phyloP scores from a whole-genome alignment of 441 rosid species.

The Hura crepitans region DNA sequence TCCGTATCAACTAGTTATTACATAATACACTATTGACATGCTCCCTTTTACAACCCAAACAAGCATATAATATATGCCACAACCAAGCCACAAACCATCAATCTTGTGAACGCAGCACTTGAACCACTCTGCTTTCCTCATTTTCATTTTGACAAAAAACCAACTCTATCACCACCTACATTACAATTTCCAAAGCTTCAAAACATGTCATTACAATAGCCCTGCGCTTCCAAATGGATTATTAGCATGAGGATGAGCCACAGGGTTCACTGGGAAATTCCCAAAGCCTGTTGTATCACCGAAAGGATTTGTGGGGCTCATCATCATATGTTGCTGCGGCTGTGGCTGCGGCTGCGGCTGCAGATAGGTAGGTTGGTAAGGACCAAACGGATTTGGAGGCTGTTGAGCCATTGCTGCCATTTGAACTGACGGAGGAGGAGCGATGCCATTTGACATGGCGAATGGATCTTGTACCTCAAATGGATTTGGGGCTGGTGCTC shows the following conservation, averaged over 20 bases:
- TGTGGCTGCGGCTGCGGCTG: slow-evolving; percentile 38
- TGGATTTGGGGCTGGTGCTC: slow-evolving; percentile 79
- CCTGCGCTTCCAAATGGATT: slow-evolving; percentile 86
- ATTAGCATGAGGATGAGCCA: slow-evolving; percentile 35
- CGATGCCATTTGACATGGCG: slow-evolving; percentile 41
- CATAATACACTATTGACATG: slow-evolving; percentile 28
- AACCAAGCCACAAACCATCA: slow-evolving; percentile 27
- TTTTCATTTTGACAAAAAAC: slow-evolving; percentile 19
- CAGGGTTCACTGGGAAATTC: slow-evolving; percentile 46
- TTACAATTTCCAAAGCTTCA: slow-evolving; percentile 15
- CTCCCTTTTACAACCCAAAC: slow-evolving; percentile 20
- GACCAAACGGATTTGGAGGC: slow-evolving; percentile 65
- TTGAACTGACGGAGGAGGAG: slow-evolving; percentile 48
- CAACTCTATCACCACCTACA: slow-evolving; percentile 18
- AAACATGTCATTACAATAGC: slow-evolving; percentile 41
- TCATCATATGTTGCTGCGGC: slow-evolving; percentile 46
- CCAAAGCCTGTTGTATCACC: slow-evolving; percentile 57
- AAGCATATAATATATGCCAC: background rate
- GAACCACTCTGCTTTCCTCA: slow-evolving; percentile 17
- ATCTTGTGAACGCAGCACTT: slow-evolving; percentile 11
- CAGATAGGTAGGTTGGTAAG: slow-evolving; percentile 54
- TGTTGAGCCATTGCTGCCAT: slow-evolving; percentile 46
- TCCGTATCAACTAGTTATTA: slow-evolving; percentile 17
- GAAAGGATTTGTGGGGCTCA: slow-evolving; percentile 56
- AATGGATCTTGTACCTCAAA: slow-evolving; percentile 80